A percentile compares a stretch with the other conserved stretches of the same genome.
phyloP scores from a whole-genome alignment of 1,284 basidiomycete genomes.

The Malassezia cuniculi region DNA sequence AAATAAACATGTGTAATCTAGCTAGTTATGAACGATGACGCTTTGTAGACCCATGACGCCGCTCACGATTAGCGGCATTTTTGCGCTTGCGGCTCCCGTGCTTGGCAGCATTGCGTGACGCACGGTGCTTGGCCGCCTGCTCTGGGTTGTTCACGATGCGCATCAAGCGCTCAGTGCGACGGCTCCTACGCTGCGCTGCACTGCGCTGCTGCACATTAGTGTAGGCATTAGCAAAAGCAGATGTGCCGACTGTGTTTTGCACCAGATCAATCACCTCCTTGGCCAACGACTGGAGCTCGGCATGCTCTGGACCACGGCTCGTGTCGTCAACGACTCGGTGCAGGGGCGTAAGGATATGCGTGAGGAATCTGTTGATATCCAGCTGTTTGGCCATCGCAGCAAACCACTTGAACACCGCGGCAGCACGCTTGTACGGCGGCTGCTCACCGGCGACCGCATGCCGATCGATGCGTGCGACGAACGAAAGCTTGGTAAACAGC shows the following conservation, averaged over 20 bases:
- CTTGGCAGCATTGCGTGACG: slow-evolving; percentile 18
- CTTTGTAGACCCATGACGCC: not conserved
- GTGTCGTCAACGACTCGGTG: slow-evolving; percentile 68
- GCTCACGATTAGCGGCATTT: slow-evolving; percentile 10
- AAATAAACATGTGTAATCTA: too few relatives aligned
- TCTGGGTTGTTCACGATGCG: slow-evolving; percentile 31
- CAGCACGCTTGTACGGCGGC: slow-evolving; percentile 5
- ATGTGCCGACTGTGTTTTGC: slow-evolving; percentile 70
- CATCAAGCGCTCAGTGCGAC: slow-evolving; percentile 57
- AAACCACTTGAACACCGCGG: slow-evolving; percentile 54
- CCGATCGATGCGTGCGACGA: slow-evolving; percentile 55
- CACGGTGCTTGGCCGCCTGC: slow-evolving; percentile 18
- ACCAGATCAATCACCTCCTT: slow-evolving; percentile 77
- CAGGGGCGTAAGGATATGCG: slow-evolving; percentile 71
- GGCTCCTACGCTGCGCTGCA: slow-evolving; percentile 57
- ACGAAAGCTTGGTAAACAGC: slow-evolving; percentile 86
- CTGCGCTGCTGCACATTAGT: slow-evolving; percentile 64
- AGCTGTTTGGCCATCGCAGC: slow-evolving; percentile 73
- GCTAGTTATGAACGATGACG: too few relatives aligned
- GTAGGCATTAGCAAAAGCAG: slow-evolving; percentile 65
- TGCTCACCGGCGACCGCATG: slow-evolving; percentile 24
- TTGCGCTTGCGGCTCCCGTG: slow-evolving; percentile 26
- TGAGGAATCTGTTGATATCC: slow-evolving; percentile 59
- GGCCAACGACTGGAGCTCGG: slow-evolving; percentile 69
- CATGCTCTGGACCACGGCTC: slow-evolving; percentile 52